A percentile compares a stretch with the other conserved stretches of the same genome.
Conservation (phyloP, 805 yeast genomes). For the Cyberlindnera xylosilytica region DNA sequence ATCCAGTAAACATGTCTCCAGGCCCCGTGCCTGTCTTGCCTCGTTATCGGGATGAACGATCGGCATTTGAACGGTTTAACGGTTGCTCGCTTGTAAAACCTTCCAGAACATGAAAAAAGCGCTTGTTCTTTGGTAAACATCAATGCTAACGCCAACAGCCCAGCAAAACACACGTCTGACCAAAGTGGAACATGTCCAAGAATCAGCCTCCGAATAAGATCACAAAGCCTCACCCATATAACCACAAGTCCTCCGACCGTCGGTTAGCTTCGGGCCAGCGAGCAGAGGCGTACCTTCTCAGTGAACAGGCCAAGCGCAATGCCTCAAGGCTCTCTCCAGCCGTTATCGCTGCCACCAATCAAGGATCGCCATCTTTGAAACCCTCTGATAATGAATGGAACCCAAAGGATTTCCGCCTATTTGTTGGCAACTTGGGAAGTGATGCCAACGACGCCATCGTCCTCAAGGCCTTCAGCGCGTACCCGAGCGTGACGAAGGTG, state of each 20-base stretch:
- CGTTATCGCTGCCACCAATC: conserved; percentile 15
- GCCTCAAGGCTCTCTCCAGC: conserved; percentile 9
- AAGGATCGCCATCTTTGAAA: conserved; percentile 5
- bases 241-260: conserved; percentile 47
- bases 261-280: conserved; percentile 47
- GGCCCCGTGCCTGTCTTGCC: no score
- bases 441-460: conserved; percentile 62
- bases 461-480: conserved; percentile 51
- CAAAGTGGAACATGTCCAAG: not conserved
- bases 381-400: conserved; percentile 56
- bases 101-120: no score
- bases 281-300: conserved; percentile 42
- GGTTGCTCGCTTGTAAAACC: no score
- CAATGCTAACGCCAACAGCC: no score
- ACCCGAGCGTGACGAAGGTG: conserved; percentile 52
- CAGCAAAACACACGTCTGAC: not conserved
- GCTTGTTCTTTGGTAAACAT: no score
- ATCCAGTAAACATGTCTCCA: no score
- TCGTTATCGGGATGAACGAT: no score
- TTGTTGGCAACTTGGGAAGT: conserved; percentile 70
- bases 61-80: no score
- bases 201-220: conserved; percentile 5
- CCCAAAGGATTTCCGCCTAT: conserved; percentile 65
- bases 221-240: conserved; percentile 16
- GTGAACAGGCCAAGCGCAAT: conserved; percentile 24